A percentile compares a stretch with the other conserved stretches of the same genome.
Evolutionary conservation across 441 rosid genomes (phyloP).

Genomic region (Brassica hybrid): DNA sequence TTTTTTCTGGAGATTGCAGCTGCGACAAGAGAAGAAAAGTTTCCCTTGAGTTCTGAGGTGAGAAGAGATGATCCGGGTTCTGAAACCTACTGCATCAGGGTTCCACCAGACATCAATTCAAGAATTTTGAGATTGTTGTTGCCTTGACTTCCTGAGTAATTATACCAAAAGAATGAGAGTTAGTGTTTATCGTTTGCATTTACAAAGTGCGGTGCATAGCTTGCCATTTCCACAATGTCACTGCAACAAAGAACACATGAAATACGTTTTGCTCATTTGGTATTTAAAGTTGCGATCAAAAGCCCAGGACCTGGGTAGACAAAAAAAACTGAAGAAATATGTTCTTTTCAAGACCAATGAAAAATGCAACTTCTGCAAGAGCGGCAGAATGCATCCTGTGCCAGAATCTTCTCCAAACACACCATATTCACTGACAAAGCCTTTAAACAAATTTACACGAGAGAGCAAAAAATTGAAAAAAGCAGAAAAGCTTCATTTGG

Average conservation of each 20-base stretch:
- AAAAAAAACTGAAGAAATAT: no score
- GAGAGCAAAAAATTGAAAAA: constrained; percentile 3
- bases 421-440: constrained; percentile 90
- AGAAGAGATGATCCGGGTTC: constrained; percentile 76
- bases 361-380: constrained; percentile 85
- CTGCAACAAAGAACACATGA: constrained; percentile 47
- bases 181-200: constrained; percentile 75
- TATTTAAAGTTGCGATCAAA: not conserved
- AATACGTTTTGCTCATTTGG: not conserved
- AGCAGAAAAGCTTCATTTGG: not conserved
- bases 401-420: constrained; percentile 85
- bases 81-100: constrained; percentile 85
- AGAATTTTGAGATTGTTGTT: constrained; percentile 5
- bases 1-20: constrained; percentile 65
- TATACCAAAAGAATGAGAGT: not conserved
- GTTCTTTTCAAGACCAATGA: constrained; percentile 71
- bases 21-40: constrained; percentile 62
- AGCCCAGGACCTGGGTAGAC: constrained; percentile 43
- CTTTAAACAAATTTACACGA: constrained; percentile 44
- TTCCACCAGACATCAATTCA: constrained; percentile 61
- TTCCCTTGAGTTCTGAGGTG: constrained; percentile 52
- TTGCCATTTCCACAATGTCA: constrained; percentile 84
- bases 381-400: constrained; percentile 79
- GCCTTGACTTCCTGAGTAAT: not conserved
- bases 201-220: constrained; percentile 93